Percentiles rank a stretch among this genome's conserved stretches.
These are phyloP conservation scores for Crithidia bombi DNA, from an alignment of 208 protist genomes.

Conservation along the genomic window DNA sequence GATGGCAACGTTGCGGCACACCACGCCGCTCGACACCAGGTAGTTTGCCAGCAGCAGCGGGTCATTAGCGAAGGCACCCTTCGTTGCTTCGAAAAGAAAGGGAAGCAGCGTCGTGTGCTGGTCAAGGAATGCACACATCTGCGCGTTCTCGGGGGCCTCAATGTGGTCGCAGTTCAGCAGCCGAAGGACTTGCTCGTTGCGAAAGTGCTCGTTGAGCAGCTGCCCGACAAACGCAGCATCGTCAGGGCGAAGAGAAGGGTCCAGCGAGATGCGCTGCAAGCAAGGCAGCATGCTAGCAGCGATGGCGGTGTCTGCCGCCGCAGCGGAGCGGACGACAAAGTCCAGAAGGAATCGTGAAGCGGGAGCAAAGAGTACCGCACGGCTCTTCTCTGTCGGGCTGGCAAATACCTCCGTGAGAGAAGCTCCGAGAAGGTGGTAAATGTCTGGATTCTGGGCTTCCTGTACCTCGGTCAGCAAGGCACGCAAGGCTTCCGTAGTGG, in stretches of 20 bases:
- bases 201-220: conserved; percentile 44
- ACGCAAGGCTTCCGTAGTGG: conserved; percentile 6
- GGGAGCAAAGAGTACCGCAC: conserved; percentile 33
- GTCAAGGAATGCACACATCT: conserved; percentile 45
- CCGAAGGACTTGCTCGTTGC: conserved; percentile 59
- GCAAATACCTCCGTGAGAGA: conserved; percentile 36
- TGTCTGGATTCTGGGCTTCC: conserved; percentile 42
- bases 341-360: conserved; percentile 36
- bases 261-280: conserved; percentile 31
- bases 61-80: conserved; percentile 64
- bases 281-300: conserved; percentile 25
- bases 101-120: conserved; percentile 48
- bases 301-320: conserved; percentile 27
- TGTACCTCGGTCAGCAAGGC: conserved; percentile 53
- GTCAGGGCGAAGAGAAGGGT: not conserved
- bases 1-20: conserved; percentile 43
- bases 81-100: conserved; percentile 49
- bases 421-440: conserved; percentile 49
- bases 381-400: not conserved
- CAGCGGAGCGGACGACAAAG: conserved; percentile 44
- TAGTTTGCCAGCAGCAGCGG: conserved; percentile 83
- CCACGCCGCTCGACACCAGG: conserved; percentile 61
- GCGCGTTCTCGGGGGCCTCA: conserved; percentile 47
- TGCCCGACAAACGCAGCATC: conserved; percentile 32
- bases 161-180: conserved; percentile 74